Evolutionary conservation across 495 filamentous ascomycete species (phyloP), one percentile per base, ranked within the genome.

Genomic region (Daldinia decipiens): DNA sequence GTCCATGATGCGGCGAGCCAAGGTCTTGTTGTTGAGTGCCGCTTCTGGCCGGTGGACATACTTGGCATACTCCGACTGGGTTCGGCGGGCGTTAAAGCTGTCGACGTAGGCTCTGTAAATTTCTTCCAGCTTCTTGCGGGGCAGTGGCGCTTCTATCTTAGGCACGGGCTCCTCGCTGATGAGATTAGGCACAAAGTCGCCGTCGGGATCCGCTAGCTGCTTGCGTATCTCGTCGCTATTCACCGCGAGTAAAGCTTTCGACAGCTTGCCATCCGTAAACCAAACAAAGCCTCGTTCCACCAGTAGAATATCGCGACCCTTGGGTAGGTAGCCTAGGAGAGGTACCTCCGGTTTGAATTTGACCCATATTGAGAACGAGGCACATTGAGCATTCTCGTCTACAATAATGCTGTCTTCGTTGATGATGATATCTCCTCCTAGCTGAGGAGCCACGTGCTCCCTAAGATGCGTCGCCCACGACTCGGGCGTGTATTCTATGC

Each of bases 211-310:
- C 0, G 69, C 63, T 17, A 72, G 59, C 9, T 72, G 69, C 11
- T 43, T 63, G 45, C 69, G 69, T 53, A 72, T 67, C 7, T 72
- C 63, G 59, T 72, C 69, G 59, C 56, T 67, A 40, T 72, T 72
- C 13, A 59, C 65, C 36, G 65, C 13, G 54, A 67, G 65, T 32
- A 72, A 31, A 5, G 62, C 50, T n/a, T 60, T 72, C 9, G 69
- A 67, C 31, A 72, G 53, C 26, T 72, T 72, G 9, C 69, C 59
- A n/a, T 67, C 59, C 5, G 59, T 64, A 31, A 72, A 72, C 69
- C 69, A 72, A 19, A 64, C 38, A 50, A 72, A 67, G 15, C 69
- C 63, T 47, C 61, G 69, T n/a, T 66, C 69, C 0, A 72, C 43
- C 6, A 72, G 29, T 24, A 63, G 12, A 7, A 72, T 52, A n/a